Percentiles rank a stretch among this genome's conserved stretches.
phyloP scores from a whole-genome alignment of 2,329 filamentous ascomycete genomes.

The Xylaria sp. region DNA sequence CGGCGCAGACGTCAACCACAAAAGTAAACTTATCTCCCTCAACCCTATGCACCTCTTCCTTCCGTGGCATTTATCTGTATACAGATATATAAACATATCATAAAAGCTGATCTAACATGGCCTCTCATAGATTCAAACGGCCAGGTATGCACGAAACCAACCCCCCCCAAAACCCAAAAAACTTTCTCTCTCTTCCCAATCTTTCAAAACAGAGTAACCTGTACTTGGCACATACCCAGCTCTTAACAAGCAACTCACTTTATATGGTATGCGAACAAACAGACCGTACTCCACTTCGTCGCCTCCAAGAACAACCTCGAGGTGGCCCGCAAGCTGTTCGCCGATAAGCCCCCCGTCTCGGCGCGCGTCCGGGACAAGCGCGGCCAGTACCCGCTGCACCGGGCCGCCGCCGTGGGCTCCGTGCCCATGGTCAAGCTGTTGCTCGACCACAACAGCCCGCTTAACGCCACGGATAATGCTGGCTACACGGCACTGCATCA shows the following conservation, averaged over 20 bases:
- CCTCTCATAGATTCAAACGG: constrained; percentile 62
- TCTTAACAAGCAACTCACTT: constrained; percentile 2
- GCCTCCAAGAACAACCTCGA: constrained; percentile 90
- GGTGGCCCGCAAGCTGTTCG: constrained; percentile 76
- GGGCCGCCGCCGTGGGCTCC: constrained; percentile 87
- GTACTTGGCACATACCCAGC: too few relatives aligned
- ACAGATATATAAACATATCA: too few relatives aligned
- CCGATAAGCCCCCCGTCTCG: constrained; percentile 71
- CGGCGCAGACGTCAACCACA: constrained; percentile 74
- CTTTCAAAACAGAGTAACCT: too few relatives aligned
- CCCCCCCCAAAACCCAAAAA: too few relatives aligned
- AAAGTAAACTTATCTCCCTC: constrained; percentile 51
- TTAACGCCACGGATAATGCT: constrained; percentile 82
- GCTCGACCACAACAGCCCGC: constrained; percentile 75
- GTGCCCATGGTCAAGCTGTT: constrained; percentile 85
- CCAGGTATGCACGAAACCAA: constrained; percentile 64
- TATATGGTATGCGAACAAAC: neutral
- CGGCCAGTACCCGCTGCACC: constrained; percentile 88
- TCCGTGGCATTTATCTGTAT: too few relatives aligned
- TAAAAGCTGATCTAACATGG: constrained; percentile 17
- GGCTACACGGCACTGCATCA: constrained; percentile 93
- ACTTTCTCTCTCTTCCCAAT: too few relatives aligned
- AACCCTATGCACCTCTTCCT: neutral
- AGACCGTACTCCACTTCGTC: constrained; percentile 91
- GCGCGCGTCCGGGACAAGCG: constrained; percentile 82